These are phyloP conservation scores for Thelephora terrestris DNA, from an alignment of 1,284 basidiomycete species.

Conservation along the genomic window DNA sequence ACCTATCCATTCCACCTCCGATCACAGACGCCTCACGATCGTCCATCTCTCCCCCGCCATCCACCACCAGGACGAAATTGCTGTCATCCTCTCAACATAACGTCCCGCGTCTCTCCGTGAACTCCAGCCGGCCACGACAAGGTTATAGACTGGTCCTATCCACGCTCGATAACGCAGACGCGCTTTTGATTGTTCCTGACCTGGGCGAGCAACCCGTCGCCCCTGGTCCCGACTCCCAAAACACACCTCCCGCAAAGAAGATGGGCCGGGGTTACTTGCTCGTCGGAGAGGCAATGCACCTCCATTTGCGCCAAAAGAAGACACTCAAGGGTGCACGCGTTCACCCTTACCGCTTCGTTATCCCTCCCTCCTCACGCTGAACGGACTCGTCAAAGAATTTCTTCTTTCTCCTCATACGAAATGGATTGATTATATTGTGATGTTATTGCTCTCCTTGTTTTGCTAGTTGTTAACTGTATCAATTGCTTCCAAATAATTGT, in stretches of 20 bases:
- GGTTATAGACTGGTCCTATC: conserved; percentile 39
- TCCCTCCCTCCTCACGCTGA: neutral
- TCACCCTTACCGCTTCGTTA: conserved; percentile 39
- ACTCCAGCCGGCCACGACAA: conserved; percentile 8
- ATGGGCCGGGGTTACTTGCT: conserved; percentile 28
- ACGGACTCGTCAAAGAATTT: too few relatives aligned
- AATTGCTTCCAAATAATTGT: too few relatives aligned
- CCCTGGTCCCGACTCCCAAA: conserved; percentile 14
- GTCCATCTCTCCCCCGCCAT: conserved; percentile 15
- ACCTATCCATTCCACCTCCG: conserved; percentile 25
- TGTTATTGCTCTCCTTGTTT: too few relatives aligned
- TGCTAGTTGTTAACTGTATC: too few relatives aligned
- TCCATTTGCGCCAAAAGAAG: conserved; percentile 27
- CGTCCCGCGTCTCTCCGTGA: conserved; percentile 12
- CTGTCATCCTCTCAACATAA: neutral
- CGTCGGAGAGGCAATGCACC: conserved; percentile 31
- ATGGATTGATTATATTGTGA: too few relatives aligned
- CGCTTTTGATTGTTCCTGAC: conserved; percentile 36
- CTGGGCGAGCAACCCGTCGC: conserved; percentile 6
- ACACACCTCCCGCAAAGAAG: conserved; percentile 10
- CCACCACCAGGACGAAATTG: conserved; percentile 10
- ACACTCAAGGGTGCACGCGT: conserved; percentile 37
- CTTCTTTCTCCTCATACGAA: too few relatives aligned
- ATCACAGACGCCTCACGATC: conserved; percentile 14
- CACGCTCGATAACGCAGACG: conserved; percentile 40